Evolutionary conservation across 2,329 filamentous ascomycete genomes (phyloP), one percentile per base, ranked within the genome.

Genomic region (Stenocarpella maydis): DNA sequence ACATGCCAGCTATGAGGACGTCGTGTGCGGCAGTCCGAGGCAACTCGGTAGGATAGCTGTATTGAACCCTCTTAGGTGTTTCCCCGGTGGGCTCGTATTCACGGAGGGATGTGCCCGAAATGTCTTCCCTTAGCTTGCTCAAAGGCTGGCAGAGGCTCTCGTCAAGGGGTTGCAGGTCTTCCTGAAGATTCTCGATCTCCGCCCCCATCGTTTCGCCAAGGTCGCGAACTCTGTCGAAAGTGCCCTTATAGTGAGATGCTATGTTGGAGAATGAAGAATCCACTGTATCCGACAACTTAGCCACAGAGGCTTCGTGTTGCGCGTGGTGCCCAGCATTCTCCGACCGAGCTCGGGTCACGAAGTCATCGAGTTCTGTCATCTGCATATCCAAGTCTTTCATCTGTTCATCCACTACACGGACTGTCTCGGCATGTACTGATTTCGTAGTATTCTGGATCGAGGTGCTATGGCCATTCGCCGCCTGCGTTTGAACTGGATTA

Each of bases 291-390:
- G 91, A 88, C 39, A 98, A 84, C 12, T 81, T 81, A 41, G 86
- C 81, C n/a, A 97, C 82, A 1, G 90, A 92, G n/a, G 84, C 78
- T 1, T 85, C 80, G 72, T 97, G 92, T 31, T 87, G 86, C 31
- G 89, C 85, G 77, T 96, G 91, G 76, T 97, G 94, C 21, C 85
- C 84, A 37, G 91, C 88, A 78, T 97, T 98, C 75, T 97, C 92
- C 1, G 88, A 88, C 71, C 91, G 89, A 61, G 97, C 94, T 39
- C 92, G 90, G 39, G 91, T 87, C 47, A 98, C 94, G 75, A 98
- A 97, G 73, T 95, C 93, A 75, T 98, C 95, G 9, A 99, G 86
- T 1, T 93, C 92, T 68, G 90, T 88, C 88, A 99, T 95, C 79
- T 98, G 94, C n/a, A 86, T 87, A 71, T 92, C 91, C 77, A 99